These are phyloP conservation scores for Xylariaceae sp. DNA, from an alignment of 2,329 filamentous ascomycete species.

Conservation along the genomic window DNA sequence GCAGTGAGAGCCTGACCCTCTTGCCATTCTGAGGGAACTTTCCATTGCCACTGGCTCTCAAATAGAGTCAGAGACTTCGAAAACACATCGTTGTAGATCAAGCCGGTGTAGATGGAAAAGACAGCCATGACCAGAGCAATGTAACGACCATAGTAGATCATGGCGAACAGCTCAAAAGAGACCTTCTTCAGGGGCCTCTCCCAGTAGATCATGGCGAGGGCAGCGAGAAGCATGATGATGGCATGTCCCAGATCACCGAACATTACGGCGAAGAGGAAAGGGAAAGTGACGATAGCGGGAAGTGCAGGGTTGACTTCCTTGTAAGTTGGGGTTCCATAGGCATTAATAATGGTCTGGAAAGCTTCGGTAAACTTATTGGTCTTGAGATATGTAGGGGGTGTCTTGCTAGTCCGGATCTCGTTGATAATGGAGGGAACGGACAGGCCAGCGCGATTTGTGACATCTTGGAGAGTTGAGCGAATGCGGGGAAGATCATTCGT, in stretches of 20 bases:
- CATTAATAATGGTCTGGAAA: slow-evolving; percentile 98
- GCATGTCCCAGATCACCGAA: slow-evolving; percentile 98
- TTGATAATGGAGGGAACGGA: slow-evolving; percentile 99
- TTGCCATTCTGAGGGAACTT: slow-evolving; percentile 62
- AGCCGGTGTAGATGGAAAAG: slow-evolving; percentile 94
- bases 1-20: slow-evolving; percentile 62
- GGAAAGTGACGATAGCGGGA: slow-evolving; percentile 94
- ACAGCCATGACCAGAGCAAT: slow-evolving; percentile 98
- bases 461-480: slow-evolving; percentile 89
- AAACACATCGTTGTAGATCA: slow-evolving; percentile 97
- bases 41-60: slow-evolving; percentile 82
- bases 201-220: slow-evolving; percentile 92
- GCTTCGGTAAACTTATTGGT: slow-evolving; percentile 98
- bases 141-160: slow-evolving; percentile 98
- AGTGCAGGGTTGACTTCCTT: slow-evolving; percentile 95
- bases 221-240: slow-evolving; percentile 78
- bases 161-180: slow-evolving; percentile 87
- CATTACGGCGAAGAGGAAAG: slow-evolving; percentile 99
- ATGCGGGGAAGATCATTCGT: slow-evolving; percentile 86
- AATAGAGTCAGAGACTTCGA: slow-evolving; percentile 90
- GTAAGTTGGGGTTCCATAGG: slow-evolving; percentile 96
- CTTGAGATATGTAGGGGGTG: slow-evolving; percentile 93
- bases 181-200: slow-evolving; percentile 93
- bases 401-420: slow-evolving; percentile 95
- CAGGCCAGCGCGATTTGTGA: slow-evolving; percentile 90